These are phyloP conservation scores for Rosa chinensis DNA, from an alignment of 306 rosid genomes.

Conservation along the genomic window DNA sequence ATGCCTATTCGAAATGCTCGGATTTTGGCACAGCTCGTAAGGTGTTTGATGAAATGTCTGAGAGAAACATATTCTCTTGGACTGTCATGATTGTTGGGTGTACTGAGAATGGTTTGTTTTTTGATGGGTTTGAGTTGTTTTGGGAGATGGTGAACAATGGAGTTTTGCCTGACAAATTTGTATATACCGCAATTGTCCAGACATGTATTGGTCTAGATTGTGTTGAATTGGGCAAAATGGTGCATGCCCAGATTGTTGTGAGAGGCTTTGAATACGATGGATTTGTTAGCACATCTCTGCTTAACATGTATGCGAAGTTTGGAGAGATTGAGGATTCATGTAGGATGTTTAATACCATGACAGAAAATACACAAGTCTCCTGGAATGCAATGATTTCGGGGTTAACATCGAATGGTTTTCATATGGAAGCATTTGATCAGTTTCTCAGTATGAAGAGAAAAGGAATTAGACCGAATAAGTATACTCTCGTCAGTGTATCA, in stretches of 20 bases:
- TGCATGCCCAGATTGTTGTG: background rate
- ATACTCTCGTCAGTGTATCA: background rate
- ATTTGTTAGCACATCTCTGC: background rate
- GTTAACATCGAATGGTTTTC: background rate
- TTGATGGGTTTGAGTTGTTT: background rate
- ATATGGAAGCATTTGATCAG: background rate
- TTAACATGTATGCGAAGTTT: background rate
- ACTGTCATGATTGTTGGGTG: background rate
- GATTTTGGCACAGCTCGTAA: background rate
- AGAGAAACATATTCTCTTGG: conserved; percentile 14
- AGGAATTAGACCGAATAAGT: background rate
- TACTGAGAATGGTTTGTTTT: background rate
- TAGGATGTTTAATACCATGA: background rate
- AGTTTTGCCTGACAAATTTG: background rate
- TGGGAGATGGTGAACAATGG: background rate
- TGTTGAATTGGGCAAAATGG: background rate
- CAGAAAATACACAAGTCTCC: background rate
- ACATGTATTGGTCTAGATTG: background rate
- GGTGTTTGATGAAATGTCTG: conserved; percentile 1
- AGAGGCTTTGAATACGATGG: background rate
- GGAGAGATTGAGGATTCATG: background rate
- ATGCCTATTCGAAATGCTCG: background rate
- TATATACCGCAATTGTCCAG: background rate
- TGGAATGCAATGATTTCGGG: background rate
- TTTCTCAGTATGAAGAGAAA: background rate